Evolutionary conservation across 345 rosid genomes (phyloP).

Genomic region (Linum trigynum): DNA sequence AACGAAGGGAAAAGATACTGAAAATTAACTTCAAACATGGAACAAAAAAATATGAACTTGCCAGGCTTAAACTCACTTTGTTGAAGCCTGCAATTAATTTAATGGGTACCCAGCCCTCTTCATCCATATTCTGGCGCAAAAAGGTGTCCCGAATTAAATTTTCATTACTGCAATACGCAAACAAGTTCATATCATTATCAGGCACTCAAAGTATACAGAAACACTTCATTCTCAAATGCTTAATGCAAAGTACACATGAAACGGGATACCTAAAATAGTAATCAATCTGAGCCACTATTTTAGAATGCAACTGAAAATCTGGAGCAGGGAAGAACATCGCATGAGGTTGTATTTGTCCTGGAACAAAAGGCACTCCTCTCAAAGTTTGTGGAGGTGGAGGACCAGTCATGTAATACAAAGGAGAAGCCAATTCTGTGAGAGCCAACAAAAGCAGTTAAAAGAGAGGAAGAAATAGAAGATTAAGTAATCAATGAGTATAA

Average conservation of each 20-base stretch:
- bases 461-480: not conserved
- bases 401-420: not conserved
- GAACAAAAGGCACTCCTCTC: not conserved
- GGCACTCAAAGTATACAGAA: not conserved
- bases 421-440: not conserved
- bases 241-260: not conserved
- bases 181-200: not conserved
- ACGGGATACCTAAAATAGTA: constrained; percentile 71
- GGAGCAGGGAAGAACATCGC: constrained; percentile 34
- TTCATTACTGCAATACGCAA: constrained; percentile 50
- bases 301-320: constrained; percentile 44
- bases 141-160: constrained; percentile 66
- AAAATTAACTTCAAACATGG: no score
- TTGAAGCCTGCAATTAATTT: constrained; percentile 66
- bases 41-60: no score
- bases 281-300: constrained; percentile 58
- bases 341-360: constrained; percentile 30
- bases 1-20: no score
- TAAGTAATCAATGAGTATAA: no score
- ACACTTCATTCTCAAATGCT: not conserved
- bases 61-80: constrained; percentile 38
- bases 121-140: constrained; percentile 83
- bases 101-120: constrained; percentile 74
- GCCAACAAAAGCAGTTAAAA: not conserved
- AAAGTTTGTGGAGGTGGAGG: not conserved